Evolutionary conservation across 73 alveolate genomes (phyloP).

Genomic region (Diophrys appendiculata): DNA sequence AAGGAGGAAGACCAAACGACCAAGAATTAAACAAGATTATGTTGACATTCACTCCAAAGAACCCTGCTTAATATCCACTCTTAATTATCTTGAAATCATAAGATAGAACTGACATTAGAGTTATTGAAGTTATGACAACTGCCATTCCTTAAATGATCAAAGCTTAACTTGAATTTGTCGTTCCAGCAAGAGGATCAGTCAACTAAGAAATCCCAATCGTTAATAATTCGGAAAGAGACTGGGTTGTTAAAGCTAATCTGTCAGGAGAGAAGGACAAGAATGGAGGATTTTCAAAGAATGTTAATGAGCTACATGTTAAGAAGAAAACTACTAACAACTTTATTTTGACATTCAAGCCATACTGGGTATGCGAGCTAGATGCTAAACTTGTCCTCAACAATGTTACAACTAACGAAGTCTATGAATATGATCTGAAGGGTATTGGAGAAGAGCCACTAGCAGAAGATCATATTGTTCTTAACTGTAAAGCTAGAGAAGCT

Average conservation of each 20-base stretch:
- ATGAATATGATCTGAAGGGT: conserved; percentile 94
- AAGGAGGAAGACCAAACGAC: conserved; percentile 38
- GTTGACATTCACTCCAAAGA: conserved; percentile 60
- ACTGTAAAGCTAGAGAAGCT: conserved; percentile 92
- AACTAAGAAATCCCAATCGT: conserved; percentile 96
- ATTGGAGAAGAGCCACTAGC: conserved; percentile 98
- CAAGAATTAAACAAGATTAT: conserved; percentile 43
- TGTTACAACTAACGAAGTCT: conserved; percentile 87
- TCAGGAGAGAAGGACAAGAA: conserved; percentile 37
- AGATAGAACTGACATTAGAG: conserved; percentile 92
- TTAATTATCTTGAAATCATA: conserved; percentile 69
- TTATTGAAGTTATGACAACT: conserved; percentile 88
- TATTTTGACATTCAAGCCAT: conserved; percentile 90
- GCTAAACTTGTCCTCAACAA: conserved; percentile 88
- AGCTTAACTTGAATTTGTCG: conserved; percentile 94
- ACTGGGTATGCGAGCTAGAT: conserved; percentile 78
- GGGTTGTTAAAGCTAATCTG: conserved; percentile 89
- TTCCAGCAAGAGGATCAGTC: conserved; percentile 91
- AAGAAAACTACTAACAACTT: conserved; percentile 73
- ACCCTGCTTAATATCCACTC: conserved; percentile 85
- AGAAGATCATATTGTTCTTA: conserved; percentile 94
- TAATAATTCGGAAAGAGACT: conserved; percentile 93
- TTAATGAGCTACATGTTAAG: conserved; percentile 75
- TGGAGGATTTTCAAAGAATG: conserved; percentile 30
- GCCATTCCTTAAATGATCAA: conserved; percentile 95